phyloP scores from a whole-genome alignment of 495 filamentous ascomycete species.

The Aspergillus coremiiformis region DNA sequence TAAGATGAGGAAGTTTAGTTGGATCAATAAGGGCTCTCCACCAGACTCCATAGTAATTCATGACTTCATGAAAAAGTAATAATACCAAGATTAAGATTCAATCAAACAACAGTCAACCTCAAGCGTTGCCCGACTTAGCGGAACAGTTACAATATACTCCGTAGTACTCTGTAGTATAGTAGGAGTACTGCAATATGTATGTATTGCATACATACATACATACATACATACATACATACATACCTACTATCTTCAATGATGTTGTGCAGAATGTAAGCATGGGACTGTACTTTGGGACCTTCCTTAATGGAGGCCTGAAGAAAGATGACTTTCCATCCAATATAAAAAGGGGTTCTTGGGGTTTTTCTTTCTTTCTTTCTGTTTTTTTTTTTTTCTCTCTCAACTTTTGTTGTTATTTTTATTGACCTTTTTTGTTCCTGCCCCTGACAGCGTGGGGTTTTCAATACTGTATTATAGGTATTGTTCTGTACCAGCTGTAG shows the following conservation, averaged over 20 bases:
- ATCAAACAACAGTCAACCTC: neutral
- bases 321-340: too few relatives aligned
- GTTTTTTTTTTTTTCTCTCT: neutral
- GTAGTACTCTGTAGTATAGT: too few relatives aligned
- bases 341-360: too few relatives aligned
- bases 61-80: neutral
- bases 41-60: neutral
- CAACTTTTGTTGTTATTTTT: neutral
- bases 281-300: too few relatives aligned
- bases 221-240: too few relatives aligned
- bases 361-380: too few relatives aligned
- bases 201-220: too few relatives aligned
- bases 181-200: too few relatives aligned
- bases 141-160: neutral
- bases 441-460: conserved; percentile 15
- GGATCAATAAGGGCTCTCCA: neutral
- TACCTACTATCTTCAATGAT: too few relatives aligned
- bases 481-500: neutral
- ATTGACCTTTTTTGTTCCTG: neutral
- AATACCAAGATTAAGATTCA: neutral
- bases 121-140: neutral
- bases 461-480: neutral
- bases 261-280: too few relatives aligned
- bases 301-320: neutral
- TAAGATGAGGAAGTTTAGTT: neutral